Base-by-base conservation (phyloP, 2,329 filamentous ascomycete species). In the Helicocarpus griseus region DNA sequence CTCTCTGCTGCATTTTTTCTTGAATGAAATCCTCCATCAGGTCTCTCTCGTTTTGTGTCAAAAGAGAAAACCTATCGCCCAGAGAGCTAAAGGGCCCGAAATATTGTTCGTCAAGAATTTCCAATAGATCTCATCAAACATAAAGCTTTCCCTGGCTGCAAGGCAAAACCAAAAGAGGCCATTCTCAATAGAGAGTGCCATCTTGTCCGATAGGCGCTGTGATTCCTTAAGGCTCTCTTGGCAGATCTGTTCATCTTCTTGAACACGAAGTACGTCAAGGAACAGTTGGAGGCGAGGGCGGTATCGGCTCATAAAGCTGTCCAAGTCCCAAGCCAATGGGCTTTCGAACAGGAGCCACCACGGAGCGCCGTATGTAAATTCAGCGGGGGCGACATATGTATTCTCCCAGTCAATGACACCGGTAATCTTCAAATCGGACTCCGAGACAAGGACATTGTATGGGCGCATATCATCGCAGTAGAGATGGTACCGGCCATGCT, bases 391-490 rank as follows among this genome's bases (percentile, higher is more conserved):
- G 35, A 54, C 53, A 55, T 61, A 58, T 14, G 55, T 55, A 46
- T 60, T 64, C 44, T 66, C 61, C 61, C 61, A 64, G 52, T 65
- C 62, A 22, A 65, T 56, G 4, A 60, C 59, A 1, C 54, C 59
- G 2, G 52, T 53, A 17, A 61, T 51, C 8, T 54, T 49, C 3
- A 61, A 49, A 17, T 58, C 48, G 33, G 48, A 44, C 48, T 50
- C 38, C 8, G 38, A 33, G 2, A 70, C 5, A 2, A 73, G 57
- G 22, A 69, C 53, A 44, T 72, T 71, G 3, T 54, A 54, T 13
- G 66, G 58, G 2, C 43, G 55, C 6, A 72, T 58, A 48, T 72
- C 65, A 36, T 73, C 68, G 14, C 56, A 56, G 58, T 61, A 71
- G 13, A 72, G 57, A 1, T 57, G 51, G 47, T 62, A 65, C 48